These are phyloP conservation scores for Neurospora sp. DNA, from an alignment of 495 filamentous ascomycete genomes.

Conservation along the genomic window DNA sequence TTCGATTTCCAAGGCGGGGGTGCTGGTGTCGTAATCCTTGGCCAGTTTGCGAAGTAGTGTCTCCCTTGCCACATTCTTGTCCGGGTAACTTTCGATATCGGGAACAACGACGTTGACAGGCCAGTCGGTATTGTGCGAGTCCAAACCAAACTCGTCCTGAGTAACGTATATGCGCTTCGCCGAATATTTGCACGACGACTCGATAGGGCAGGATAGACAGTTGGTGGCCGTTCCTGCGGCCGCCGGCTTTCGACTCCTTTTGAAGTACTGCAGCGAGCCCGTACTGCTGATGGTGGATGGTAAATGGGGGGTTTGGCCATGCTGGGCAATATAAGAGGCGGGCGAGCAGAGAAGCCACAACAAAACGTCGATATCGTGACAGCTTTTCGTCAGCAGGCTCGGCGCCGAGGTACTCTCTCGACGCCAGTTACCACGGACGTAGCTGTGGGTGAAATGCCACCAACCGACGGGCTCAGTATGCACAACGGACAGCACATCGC, in stretches of 20 bases:
- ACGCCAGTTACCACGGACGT: conserved; percentile 92
- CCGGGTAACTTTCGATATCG: conserved; percentile 69
- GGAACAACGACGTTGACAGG: conserved; percentile 80
- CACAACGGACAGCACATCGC: conserved; percentile 77
- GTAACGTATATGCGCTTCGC: conserved; percentile 72
- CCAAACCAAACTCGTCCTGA: conserved; percentile 28
- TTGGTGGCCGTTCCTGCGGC: conserved; percentile 71
- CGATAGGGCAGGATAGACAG: conserved; percentile 67
- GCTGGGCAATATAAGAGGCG: conserved; percentile 18
- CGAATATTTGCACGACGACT: conserved; percentile 67
- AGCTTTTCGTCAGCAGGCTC: conserved; percentile 83
- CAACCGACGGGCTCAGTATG: conserved; percentile 92
- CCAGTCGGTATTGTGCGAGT: conserved; percentile 56
- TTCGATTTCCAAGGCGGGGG: conserved; percentile 45
- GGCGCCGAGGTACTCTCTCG: conserved; percentile 61
- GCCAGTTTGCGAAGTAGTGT: conserved; percentile 43
- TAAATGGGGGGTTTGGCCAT: conserved; percentile 48
- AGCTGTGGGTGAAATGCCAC: conserved; percentile 94
- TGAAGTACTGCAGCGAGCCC: conserved; percentile 67
- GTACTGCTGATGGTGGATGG: conserved; percentile 62
- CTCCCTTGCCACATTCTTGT: conserved; percentile 24
- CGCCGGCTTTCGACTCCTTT: conserved; percentile 57
- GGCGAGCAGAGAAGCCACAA: conserved; percentile 78
- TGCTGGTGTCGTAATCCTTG: conserved; percentile 54
- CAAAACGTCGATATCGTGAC: conserved; percentile 86